Evolutionary conservation across 495 filamentous ascomycete species (phyloP).

Genomic region (Peziza echinospora): DNA sequence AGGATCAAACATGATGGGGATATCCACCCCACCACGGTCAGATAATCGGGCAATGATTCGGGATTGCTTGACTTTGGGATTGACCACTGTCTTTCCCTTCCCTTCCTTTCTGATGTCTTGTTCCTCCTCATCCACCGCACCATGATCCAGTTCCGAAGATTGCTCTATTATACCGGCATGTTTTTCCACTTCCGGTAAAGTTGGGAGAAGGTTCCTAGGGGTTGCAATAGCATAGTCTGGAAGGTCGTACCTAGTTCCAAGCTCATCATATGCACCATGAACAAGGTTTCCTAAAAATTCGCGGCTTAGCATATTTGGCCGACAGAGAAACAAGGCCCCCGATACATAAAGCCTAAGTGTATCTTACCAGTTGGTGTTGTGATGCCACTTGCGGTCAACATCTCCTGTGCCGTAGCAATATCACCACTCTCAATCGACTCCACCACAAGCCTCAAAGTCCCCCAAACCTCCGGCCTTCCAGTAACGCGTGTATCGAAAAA

Average conservation of each 20-base stretch:
- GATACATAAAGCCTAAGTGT: too few species aligned
- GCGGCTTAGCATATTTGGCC: neutral
- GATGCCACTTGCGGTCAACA: conserved; percentile 54
- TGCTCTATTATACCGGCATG: conserved; percentile 24
- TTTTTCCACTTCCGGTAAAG: conserved; percentile 21
- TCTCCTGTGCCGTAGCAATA: conserved; percentile 53
- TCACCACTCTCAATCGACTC: conserved; percentile 38
- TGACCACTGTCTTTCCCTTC: conserved; percentile 34
- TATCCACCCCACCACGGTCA: conserved; percentile 42
- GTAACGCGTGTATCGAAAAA: conserved; percentile 74
- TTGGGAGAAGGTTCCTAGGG: conserved; percentile 43
- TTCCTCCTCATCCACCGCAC: conserved; percentile 30
- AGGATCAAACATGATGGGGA: conserved; percentile 36
- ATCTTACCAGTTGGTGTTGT: conserved; percentile 44
- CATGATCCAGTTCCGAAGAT: conserved; percentile 21
- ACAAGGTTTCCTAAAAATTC: conserved; percentile 39
- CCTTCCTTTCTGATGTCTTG: conserved; percentile 40
- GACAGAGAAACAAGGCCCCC: neutral
- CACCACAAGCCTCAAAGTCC: conserved; percentile 41
- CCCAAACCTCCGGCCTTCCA: conserved; percentile 58
- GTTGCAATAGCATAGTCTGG: conserved; percentile 57
- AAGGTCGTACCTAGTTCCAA: conserved; percentile 53
- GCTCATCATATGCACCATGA: conserved; percentile 56
- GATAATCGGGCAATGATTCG: conserved; percentile 44
- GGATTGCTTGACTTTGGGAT: conserved; percentile 33